Evolutionary conservation across 1,284 basidiomycete genomes (phyloP), one percentile per base, ranked within the genome.

Genomic region (Ceratobasidium papillatum): DNA sequence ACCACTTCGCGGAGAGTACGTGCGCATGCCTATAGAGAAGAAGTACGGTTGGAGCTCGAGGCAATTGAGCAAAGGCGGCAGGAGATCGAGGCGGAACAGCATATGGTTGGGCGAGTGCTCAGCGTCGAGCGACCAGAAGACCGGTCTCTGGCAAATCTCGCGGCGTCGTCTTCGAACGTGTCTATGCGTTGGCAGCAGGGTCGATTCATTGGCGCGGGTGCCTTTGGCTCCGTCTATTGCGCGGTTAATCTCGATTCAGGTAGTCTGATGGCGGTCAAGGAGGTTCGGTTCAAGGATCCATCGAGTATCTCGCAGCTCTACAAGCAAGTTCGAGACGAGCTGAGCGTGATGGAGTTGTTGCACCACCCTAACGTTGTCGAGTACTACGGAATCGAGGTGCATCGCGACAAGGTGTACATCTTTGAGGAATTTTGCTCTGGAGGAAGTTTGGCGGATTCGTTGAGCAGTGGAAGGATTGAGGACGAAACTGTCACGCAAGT

Each of bases 361-460:
- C 94, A 94, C 78, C 98, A 99, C 82, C 95, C 95, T 17, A 99
- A 99, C 80, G 94, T 99, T 74, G 98, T 99, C 75, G 96, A 99
- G 82, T 99, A 99, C 83, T 99, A 98, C 81, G 98, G 98, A 47
- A 98, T 99, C 79, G 98, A 99, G 83, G 97, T 99, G 4, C 97
- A 99, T 82, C 92, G 98, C 27, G 98, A 99, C 84, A 96, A 97
- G 82, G 96, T 99, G 12, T 99, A 98, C 84, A 99, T 99, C 78
- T 99, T 99, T 81, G 96, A 99, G 82, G 97, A 99, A 84, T 99
- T 94, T 82, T 99, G 98, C 81, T 94, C 97, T 80, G 96, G 96
- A 49, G 98, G 98, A 14, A 98, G 94, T 82, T 83, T 99, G 72
- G 95, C 94, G 0, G 88, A 94, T 59, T 84, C 99, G 69, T 85